phyloP scores from a whole-genome alignment of 192 early-diverging fungal genomes.

The Coemansia aciculifera region DNA sequence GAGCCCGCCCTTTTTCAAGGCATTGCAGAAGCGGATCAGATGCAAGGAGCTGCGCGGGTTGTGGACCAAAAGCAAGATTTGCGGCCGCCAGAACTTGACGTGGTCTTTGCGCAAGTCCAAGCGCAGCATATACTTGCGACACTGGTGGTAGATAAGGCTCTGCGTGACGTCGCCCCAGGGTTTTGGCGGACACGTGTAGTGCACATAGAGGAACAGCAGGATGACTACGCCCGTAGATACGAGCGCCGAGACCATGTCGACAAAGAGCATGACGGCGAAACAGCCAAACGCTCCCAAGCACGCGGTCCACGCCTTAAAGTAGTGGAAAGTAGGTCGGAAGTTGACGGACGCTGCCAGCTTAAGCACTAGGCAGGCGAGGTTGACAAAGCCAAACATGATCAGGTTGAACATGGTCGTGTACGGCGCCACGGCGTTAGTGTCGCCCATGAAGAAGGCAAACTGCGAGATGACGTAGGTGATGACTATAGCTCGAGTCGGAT shows the following conservation, averaged over 20 bases:
- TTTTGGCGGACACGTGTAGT: conserved; percentile 67
- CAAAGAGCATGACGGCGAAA: conserved; percentile 59
- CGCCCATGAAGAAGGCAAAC: conserved; percentile 59
- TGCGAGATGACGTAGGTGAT: conserved; percentile 57
- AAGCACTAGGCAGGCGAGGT: conserved; percentile 66
- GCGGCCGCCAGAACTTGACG: conserved; percentile 73
- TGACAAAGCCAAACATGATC: conserved; percentile 64
- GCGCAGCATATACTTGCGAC: conserved; percentile 67
- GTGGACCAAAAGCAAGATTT: conserved; percentile 66
- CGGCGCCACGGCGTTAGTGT: conserved; percentile 66
- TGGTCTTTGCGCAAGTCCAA: conserved; percentile 66
- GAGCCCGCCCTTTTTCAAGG: conserved; percentile 69
- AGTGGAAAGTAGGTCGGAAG: conserved; percentile 69
- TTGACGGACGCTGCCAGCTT: conserved; percentile 66
- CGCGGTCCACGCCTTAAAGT: conserved; percentile 67
- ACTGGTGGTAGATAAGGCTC: conserved; percentile 71
- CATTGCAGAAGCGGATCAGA: conserved; percentile 67
- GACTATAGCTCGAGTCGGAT: conserved; percentile 32
- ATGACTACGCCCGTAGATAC: conserved; percentile 56
- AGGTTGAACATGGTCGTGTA: conserved; percentile 67
- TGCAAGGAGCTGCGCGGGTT: conserved; percentile 59
- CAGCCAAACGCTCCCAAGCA: conserved; percentile 57
- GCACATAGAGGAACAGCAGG: conserved; percentile 64
- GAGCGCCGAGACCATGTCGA: conserved; percentile 55
- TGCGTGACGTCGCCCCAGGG: conserved; percentile 72